Evolutionary conservation across 331 rosid species (phyloP), one percentile per base, ranked within the genome.

Genomic region (Arachis monticola): DNA sequence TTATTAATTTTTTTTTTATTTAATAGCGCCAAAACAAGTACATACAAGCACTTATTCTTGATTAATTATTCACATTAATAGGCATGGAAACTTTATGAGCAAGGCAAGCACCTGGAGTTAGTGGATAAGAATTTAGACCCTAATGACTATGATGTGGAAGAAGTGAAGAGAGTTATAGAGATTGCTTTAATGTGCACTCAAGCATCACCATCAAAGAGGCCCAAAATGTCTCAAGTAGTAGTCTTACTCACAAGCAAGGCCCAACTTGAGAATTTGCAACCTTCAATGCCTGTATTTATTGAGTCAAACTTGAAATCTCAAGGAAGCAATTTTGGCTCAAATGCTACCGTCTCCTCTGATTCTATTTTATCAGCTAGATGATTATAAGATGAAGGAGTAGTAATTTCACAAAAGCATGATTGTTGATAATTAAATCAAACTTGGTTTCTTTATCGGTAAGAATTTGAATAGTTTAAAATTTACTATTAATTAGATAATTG

Each of bases 81-180:
- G 93, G 77, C 91, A 56, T 90, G 96, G 96, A 88, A 90, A 55
- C 67, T 84, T 1, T 61, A 86, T 46, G 93, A 88, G 67, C 81
- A 57, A 61, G 82, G 70, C 48, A 53, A 13, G 70, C 91, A 90
- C 48, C 10, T 63, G 31, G 83, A 84, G 46, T 77, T 88, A 62
- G 79, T 75, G 41, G 96, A 88, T 76, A 69, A 83, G 45, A 78
- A 12, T 5, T 69, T 90, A 65, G 85, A 86, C 50, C 77, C 84
- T 50, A 70, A 64, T 27, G 91, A 88, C 0, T 88, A 79, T 64
- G 77, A 82, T 56, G 58, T 45, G 63, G 88, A 86, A 79, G 87
- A 83, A 61, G 79, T 88, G 79, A 84, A 84, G 76, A 90, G 70
- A 45, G 27, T 77, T 30, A 27, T 86, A 69, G 89, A 86, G 78